Conservation (phyloP, 139 green algal species). For the Micractinium conductrix region DNA sequence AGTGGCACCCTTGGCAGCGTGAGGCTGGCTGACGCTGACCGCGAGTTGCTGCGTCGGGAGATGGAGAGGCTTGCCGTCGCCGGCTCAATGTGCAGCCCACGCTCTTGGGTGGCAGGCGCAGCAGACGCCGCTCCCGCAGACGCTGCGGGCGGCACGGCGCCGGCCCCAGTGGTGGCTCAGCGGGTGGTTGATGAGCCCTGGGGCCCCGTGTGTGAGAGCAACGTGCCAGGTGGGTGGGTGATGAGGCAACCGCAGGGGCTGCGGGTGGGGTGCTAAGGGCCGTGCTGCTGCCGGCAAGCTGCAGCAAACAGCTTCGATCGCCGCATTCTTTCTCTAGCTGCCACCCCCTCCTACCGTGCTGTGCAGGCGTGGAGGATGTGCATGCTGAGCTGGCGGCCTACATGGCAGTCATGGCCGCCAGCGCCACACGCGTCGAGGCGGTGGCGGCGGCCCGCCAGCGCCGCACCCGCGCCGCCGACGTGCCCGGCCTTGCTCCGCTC, state of each 20-base stretch:
- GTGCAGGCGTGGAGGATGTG: constrained; percentile 41
- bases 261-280: no score
- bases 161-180: background rate
- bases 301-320: no score
- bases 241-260: no score
- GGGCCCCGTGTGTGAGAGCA: background rate
- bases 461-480: constrained; percentile 17
- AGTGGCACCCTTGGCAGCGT: background rate
- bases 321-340: background rate
- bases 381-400: constrained; percentile 41
- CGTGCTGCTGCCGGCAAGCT: no score
- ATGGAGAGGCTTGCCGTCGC: constrained; percentile 1
- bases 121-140: background rate
- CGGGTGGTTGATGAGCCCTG: constrained; percentile 17
- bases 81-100: background rate
- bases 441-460: constrained; percentile 24
- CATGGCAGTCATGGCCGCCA: constrained; percentile 4
- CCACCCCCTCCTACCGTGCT: background rate
- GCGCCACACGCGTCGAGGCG: background rate
- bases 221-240: constrained; percentile 37
- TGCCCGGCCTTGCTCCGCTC: constrained; percentile 21
- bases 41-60: background rate
- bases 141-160: background rate
- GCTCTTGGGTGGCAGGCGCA: background rate
- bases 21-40: background rate